Evolutionary conservation across 2,329 filamentous ascomycete species (phyloP), one percentile per base, ranked within the genome.

Genomic region (Parascedosporium putredinis): DNA sequence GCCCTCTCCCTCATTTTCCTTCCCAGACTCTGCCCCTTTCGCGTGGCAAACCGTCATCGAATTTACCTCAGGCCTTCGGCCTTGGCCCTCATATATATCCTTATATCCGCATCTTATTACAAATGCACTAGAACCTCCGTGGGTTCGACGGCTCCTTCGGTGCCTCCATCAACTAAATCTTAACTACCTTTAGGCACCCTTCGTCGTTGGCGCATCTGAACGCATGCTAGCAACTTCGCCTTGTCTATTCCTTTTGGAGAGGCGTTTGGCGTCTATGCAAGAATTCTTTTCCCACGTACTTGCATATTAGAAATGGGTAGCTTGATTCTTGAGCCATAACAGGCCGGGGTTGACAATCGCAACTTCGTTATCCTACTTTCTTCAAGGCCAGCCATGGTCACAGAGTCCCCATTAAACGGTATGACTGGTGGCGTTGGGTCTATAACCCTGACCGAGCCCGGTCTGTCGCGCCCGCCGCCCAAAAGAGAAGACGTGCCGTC

Each of bases 401-500:
- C 29, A 3, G 45, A 47, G 25, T 47, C 45, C 8, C 45, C 33
- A 8, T 20, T 42, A 10, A 20, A 20, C 20, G 38, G 5, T n/a
- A 58, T 55, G 55, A 54, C 55, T 43, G 56, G 57, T 44, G 36
- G 48, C 45, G 43, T 54, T 43, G 50, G 48, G 12, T 25, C 48
- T 5, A 40, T 44, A 18, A 42, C 38, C 18, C 18, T 45, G 43
- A 48, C 45, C 8, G 46, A 51, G 33, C 25, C 53, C 52, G 23
- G n/a, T n/a, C n/a, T 22, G 16, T 29, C 38, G 10, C 65, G 63
- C 53, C 66, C 62, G 36, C 70, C 72, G 16, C 69, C 72, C 4
- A 71, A 75, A 82, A 82, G 63, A 69, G 79, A 55, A 72, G 76
- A 57, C 71, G 79, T 34, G 68, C 78, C 38, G 76, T 82, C 42